phyloP scores from a whole-genome alignment of 2,329 filamentous ascomycete species.

The Colletotrichum sojae region DNA sequence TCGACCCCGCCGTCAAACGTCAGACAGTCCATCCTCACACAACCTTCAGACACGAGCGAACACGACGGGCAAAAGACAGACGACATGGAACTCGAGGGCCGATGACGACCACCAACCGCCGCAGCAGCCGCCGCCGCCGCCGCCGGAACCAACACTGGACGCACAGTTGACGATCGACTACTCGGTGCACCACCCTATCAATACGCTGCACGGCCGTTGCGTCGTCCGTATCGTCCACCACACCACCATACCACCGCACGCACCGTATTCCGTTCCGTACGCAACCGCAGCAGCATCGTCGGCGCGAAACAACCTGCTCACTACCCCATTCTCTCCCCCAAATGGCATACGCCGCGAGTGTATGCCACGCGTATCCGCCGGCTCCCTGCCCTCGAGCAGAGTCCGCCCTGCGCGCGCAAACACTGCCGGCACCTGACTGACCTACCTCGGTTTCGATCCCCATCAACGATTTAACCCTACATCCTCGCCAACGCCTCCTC shows the following conservation, averaged over 20 bases:
- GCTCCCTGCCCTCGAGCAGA: conserved; percentile 1
- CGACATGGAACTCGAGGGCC: neutral
- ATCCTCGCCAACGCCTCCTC: conserved; percentile 20
- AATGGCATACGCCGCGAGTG: conserved; percentile 32
- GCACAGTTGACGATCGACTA: neutral
- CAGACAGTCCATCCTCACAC: conserved; percentile 44
- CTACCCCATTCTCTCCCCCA: conserved; percentile 24
- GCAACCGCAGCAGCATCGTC: conserved; percentile 4
- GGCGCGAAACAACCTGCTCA: conserved; percentile 18
- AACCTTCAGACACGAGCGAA: conserved; percentile 40
- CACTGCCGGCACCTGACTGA: neutral
- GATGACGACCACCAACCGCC: conserved; percentile 13
- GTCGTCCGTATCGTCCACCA: neutral
- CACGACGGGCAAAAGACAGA: conserved; percentile 8
- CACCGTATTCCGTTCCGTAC: conserved; percentile 18
- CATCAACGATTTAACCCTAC: neutral
- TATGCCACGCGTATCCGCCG: conserved; percentile 27
- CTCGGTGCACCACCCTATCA: neutral
- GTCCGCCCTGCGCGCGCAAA: conserved; percentile 1
- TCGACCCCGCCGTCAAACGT: conserved; percentile 58
- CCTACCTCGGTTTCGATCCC: conserved; percentile 13
- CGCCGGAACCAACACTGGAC: conserved; percentile 6
- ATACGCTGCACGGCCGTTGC: conserved; percentile 7
- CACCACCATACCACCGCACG: neutral
- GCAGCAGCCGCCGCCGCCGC: conserved; percentile 6